These are phyloP conservation scores for Solanum ossicruentum DNA, from an alignment of 257 asterid species.

Conservation along the genomic window DNA sequence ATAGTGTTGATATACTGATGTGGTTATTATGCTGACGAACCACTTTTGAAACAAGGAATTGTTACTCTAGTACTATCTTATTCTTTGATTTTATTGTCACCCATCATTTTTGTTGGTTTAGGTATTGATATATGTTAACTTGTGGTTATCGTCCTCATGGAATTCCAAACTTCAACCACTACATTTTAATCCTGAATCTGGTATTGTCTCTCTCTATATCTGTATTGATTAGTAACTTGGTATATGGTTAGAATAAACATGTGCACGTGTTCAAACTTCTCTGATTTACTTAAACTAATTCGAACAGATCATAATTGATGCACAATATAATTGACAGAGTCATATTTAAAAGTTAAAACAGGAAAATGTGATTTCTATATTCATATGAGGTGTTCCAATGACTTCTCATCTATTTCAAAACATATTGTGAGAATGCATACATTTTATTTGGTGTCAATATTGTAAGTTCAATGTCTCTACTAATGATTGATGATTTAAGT, in stretches of 20 bases:
- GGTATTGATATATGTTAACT: background rate
- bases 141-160: background rate
- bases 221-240: background rate
- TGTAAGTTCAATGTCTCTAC: background rate
- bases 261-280: background rate
- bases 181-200: background rate
- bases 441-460: background rate
- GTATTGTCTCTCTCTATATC: background rate
- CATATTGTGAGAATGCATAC: background rate
- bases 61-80: background rate
- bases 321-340: background rate
- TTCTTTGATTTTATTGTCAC: background rate
- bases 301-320: background rate
- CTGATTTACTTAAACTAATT: background rate
- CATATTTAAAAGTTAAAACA: background rate
- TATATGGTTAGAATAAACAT: background rate
- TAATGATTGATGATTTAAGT: background rate
- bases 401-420: background rate
- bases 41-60: background rate
- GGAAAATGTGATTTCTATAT: background rate
- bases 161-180: background rate
- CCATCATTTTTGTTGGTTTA: background rate
- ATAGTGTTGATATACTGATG: background rate
- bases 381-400: background rate
- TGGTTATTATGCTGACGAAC: background rate